These are phyloP conservation scores for Ustanciosporium gigantosporum DNA, from an alignment of 1,284 basidiomycete species.

Conservation along the genomic window DNA sequence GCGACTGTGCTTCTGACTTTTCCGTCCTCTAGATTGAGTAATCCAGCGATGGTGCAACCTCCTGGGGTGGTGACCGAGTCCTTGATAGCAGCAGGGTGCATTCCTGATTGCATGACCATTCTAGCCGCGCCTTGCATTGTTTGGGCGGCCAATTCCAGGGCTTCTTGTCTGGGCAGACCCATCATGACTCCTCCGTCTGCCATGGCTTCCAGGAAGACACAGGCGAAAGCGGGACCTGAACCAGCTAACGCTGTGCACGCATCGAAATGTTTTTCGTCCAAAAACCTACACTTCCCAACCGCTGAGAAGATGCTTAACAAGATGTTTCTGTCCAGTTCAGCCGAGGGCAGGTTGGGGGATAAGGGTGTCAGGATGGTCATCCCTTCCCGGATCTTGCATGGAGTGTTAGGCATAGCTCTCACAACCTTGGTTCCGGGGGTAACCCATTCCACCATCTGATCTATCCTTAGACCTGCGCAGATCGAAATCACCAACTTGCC, in stretches of 20 bases:
- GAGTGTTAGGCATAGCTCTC: slow-evolving; percentile 98
- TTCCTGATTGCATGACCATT: slow-evolving; percentile 85
- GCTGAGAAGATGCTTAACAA: slow-evolving; percentile 56
- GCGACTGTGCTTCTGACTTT: slow-evolving; percentile 92
- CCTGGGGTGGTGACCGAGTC: slow-evolving; percentile 98
- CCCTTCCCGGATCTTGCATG: slow-evolving; percentile 70
- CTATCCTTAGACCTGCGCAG: slow-evolving; percentile 88
- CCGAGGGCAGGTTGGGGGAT: slow-evolving; percentile 20
- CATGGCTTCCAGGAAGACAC: slow-evolving; percentile 97
- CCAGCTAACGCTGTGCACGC: slow-evolving; percentile 95
- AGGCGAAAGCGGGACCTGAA: slow-evolving; percentile 94
- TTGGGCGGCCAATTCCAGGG: slow-evolving; percentile 91
- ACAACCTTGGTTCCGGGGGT: slow-evolving; percentile 78
- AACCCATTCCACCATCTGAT: slow-evolving; percentile 78
- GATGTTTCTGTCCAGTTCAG: slow-evolving; percentile 40
- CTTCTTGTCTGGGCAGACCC: slow-evolving; percentile 91
- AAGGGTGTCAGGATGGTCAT: slow-evolving; percentile 59
- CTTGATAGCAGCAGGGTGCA: slow-evolving; percentile 94
- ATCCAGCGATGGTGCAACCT: slow-evolving; percentile 95
- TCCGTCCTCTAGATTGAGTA: slow-evolving; percentile 93
- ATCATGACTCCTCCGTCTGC: slow-evolving; percentile 99
- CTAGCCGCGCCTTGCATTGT: slow-evolving; percentile 94
- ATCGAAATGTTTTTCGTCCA: slow-evolving; percentile 74
- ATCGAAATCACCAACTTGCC: slow-evolving; percentile 95
- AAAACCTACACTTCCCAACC: slow-evolving; percentile 51